Evolutionary conservation across 805 yeast genomes (phyloP).

Genomic region (Candida germanica): DNA sequence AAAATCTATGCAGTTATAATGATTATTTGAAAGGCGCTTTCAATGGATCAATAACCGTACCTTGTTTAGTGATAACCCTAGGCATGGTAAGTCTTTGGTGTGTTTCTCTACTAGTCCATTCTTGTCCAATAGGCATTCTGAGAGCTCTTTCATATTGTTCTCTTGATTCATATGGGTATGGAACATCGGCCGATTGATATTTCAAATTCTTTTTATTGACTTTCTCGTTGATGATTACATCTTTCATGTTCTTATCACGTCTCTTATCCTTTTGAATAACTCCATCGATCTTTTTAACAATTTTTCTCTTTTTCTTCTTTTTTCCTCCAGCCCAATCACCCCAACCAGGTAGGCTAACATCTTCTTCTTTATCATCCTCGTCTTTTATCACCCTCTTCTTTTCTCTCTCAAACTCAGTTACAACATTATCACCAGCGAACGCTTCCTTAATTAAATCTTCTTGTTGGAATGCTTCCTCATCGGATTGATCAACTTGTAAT

Average conservation of each 20-base stretch:
- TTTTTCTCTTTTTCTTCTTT: slow-evolving; percentile 49
- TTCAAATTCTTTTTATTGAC: slow-evolving; percentile 80
- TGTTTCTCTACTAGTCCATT: slow-evolving; percentile 87
- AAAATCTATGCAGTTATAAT: neutral
- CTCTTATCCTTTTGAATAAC: slow-evolving; percentile 69
- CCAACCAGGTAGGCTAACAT: slow-evolving; percentile 93
- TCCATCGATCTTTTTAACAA: slow-evolving; percentile 73
- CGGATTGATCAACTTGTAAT: slow-evolving; percentile 16
- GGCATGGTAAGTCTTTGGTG: slow-evolving; percentile 91
- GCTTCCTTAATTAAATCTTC: slow-evolving; percentile 84
- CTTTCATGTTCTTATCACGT: slow-evolving; percentile 68
- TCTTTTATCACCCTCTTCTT: slow-evolving; percentile 63
- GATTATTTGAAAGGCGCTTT: slow-evolving; percentile 71
- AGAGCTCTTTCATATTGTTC: slow-evolving; percentile 94
- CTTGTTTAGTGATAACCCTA: slow-evolving; percentile 78
- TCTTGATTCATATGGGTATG: slow-evolving; percentile 88
- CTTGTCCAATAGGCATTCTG: slow-evolving; percentile 95
- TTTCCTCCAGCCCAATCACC: slow-evolving; percentile 90
- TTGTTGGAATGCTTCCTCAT: slow-evolving; percentile 58
- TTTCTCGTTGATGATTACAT: slow-evolving; percentile 87
- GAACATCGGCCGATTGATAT: slow-evolving; percentile 86
- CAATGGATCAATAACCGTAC: slow-evolving; percentile 86
- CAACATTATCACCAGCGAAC: slow-evolving; percentile 96
- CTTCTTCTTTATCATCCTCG: slow-evolving; percentile 86
- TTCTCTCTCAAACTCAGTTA: slow-evolving; percentile 73